Conservation (phyloP, 129 eudicot species). For the Ambrosia artemisiifolia region DNA sequence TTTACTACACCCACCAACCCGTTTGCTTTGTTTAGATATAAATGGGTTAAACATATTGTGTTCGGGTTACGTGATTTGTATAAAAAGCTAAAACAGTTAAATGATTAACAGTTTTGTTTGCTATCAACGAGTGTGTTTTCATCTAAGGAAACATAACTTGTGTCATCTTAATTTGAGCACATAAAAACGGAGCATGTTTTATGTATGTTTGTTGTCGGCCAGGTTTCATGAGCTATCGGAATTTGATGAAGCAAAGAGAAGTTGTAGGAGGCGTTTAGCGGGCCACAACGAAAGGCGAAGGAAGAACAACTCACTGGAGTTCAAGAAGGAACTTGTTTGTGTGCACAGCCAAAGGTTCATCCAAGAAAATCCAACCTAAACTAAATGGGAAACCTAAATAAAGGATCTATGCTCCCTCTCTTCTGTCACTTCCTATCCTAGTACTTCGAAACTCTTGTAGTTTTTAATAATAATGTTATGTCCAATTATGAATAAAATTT, state of each 20-base stretch:
- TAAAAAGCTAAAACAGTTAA: too few relatives aligned
- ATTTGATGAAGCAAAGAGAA: constrained; percentile 55
- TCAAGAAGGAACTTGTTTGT: constrained; percentile 36
- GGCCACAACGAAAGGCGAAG: constrained; percentile 61
- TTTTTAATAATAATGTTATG: background rate
- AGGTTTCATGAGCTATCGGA: constrained; percentile 59
- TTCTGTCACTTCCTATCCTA: constrained; percentile 40
- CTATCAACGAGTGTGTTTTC: background rate
- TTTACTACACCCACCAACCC: background rate
- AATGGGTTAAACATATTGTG: background rate
- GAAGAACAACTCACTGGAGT: constrained; percentile 35
- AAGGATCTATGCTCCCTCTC: constrained; percentile 49
- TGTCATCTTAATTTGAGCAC: background rate
- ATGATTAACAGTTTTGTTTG: too few relatives aligned
- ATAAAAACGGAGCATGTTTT: too few relatives aligned
- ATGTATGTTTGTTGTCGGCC: background rate
- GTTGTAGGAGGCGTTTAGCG: constrained; percentile 57
- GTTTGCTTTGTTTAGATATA: too few relatives aligned
- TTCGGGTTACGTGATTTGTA: background rate
- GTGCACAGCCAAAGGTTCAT: constrained; percentile 33
- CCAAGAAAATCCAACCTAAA: constrained; percentile 41
- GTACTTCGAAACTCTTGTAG: background rate
- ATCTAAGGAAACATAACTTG: background rate
- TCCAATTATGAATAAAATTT: background rate
- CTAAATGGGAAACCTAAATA: constrained; percentile 21